Evolutionary conservation across 306 rosid species (phyloP).

Genomic region (Cicer arietinum): DNA sequence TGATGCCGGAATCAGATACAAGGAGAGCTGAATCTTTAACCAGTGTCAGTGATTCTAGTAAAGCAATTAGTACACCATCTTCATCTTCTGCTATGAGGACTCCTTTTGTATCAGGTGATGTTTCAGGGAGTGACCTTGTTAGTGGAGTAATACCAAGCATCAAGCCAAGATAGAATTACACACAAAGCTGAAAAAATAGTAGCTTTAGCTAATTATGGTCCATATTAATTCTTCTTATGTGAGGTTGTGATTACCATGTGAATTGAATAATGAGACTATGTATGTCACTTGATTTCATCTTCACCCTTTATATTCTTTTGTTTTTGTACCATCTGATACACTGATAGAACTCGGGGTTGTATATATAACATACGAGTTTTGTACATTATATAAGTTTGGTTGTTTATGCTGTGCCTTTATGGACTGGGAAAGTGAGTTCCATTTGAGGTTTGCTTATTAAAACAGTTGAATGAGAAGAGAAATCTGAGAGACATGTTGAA

Average conservation of each 20-base stretch:
- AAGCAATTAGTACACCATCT: slow-evolving; percentile 48
- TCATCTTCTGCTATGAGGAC: slow-evolving; percentile 65
- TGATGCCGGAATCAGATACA: slow-evolving; percentile 69
- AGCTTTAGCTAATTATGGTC: neutral
- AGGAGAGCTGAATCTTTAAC: slow-evolving; percentile 36
- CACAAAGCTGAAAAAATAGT: slow-evolving; percentile 15
- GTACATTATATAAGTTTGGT: slow-evolving; percentile 18
- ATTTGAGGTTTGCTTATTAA: neutral
- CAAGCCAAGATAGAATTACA: slow-evolving; percentile 70
- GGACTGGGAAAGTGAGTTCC: neutral
- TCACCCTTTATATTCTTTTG: slow-evolving; percentile 33
- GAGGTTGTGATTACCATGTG: slow-evolving; percentile 1
- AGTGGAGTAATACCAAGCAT: slow-evolving; percentile 85
- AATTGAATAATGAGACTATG: slow-evolving; percentile 27
- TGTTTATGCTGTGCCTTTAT: slow-evolving; percentile 9
- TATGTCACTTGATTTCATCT: slow-evolving; percentile 25
- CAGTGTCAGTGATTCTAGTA: slow-evolving; percentile 50
- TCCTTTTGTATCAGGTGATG: slow-evolving; percentile 65
- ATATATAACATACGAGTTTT: slow-evolving; percentile 38
- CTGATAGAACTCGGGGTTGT: slow-evolving; percentile 30
- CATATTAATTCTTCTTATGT: neutral
- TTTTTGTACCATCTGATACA: slow-evolving; percentile 32
- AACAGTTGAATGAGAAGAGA: too few species aligned
- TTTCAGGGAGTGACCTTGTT: slow-evolving; percentile 81
- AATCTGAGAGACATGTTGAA: too few species aligned